Evolutionary conservation across 805 yeast species (phyloP).

Genomic region (Pichia deserticola): DNA sequence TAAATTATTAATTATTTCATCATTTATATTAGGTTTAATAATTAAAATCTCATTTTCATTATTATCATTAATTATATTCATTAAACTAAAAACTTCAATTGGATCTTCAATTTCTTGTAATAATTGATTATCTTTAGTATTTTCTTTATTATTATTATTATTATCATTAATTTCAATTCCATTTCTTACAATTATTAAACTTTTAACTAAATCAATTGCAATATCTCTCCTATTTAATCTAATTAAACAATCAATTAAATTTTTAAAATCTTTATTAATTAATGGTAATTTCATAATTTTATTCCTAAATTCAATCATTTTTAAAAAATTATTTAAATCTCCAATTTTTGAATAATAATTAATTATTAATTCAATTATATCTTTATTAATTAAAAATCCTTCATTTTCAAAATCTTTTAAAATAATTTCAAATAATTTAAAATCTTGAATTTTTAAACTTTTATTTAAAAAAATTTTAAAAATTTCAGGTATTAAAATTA

Average conservation of each 20-base stretch:
- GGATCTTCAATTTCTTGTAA: not conserved
- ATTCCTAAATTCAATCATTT: conserved; percentile 17
- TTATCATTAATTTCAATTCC: conserved; percentile 10
- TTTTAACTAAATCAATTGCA: conserved; percentile 18
- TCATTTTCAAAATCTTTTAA: conserved; percentile 11
- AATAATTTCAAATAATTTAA: conserved; percentile 13
- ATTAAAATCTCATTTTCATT: not conserved
- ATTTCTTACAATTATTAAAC: conserved; percentile 13
- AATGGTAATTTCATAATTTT: conserved; percentile 10
- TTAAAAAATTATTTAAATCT: conserved; percentile 15
- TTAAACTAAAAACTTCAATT: not conserved
- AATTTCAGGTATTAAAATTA: conserved; percentile 9
- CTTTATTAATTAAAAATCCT: conserved; percentile 16
- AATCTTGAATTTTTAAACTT: conserved; percentile 12
- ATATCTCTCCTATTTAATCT: conserved; percentile 9
- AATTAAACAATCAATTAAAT: conserved; percentile 13
- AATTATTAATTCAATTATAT: conserved; percentile 13
- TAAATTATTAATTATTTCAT: not conserved
- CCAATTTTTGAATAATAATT: not conserved
- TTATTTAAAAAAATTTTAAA: conserved; percentile 15
- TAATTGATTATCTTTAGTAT: not conserved
- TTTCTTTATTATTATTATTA: not conserved
- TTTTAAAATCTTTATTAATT: conserved; percentile 11
- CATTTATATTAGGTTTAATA: not conserved
- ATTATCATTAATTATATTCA: not conserved